Conservation (phyloP, 1,284 basidiomycete species). For the Polyporus tsugae region DNA sequence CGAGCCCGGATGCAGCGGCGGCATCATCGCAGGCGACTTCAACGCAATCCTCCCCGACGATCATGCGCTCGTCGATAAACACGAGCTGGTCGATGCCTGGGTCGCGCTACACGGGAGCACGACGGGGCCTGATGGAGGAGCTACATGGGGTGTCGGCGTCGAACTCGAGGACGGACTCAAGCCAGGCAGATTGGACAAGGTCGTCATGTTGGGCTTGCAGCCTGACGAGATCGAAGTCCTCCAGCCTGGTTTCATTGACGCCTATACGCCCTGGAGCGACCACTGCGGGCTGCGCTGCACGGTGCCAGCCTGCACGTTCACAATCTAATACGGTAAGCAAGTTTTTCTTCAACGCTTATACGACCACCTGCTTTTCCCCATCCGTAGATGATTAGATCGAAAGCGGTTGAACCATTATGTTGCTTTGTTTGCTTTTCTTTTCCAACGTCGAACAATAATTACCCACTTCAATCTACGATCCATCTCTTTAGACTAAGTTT, state of each 20-base stretch:
- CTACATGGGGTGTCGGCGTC: conserved; percentile 4
- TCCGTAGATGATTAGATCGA: neutral
- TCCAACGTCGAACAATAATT: no score
- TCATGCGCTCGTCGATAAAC: neutral
- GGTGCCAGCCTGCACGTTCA: conserved; percentile 3
- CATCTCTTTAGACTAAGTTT: no score
- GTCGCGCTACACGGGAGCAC: neutral
- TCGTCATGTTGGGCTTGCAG: conserved; percentile 3
- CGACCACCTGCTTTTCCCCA: no score
- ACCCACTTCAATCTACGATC: no score
- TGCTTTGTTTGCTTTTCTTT: no score
- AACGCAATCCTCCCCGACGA: neutral
- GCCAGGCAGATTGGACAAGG: conserved; percentile 6
- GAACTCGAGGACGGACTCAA: neutral
- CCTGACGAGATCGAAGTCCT: conserved; percentile 5
- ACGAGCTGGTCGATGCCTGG: conserved; percentile 2
- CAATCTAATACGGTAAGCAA: neutral
- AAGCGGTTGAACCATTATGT: no score
- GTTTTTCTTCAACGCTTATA: no score
- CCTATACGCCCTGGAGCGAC: conserved; percentile 1
- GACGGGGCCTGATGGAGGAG: neutral
- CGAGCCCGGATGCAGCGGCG: conserved; percentile 3
- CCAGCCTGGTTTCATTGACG: neutral
- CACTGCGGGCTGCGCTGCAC: conserved; percentile 7
- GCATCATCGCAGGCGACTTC: conserved; percentile 9